A percentile compares a stretch with the other conserved stretches of the same genome.
These are phyloP conservation scores for Fusarium buharicum DNA, from an alignment of 2,329 filamentous ascomycete genomes.

Conservation along the genomic window DNA sequence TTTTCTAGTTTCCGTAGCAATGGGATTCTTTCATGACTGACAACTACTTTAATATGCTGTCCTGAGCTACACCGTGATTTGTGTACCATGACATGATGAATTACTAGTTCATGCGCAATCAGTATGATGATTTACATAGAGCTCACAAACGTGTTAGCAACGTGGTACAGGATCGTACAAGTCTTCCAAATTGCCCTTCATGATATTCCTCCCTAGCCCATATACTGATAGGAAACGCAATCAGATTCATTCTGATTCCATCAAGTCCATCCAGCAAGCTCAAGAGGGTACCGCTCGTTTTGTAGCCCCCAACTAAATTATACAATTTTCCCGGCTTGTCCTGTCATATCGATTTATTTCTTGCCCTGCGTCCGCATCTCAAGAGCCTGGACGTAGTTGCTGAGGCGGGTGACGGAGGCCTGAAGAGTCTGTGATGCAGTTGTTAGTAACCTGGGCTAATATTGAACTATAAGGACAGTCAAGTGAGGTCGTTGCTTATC, in stretches of 20 bases:
- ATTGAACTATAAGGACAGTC: neutral
- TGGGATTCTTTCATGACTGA: slow-evolving; percentile 42
- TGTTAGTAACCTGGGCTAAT: slow-evolving; percentile 8
- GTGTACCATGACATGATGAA: too few relatives aligned
- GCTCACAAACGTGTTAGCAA: slow-evolving; percentile 27
- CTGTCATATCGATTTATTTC: slow-evolving; percentile 66
- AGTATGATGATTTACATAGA: slow-evolving; percentile 7
- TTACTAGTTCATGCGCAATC: neutral
- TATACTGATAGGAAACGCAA: slow-evolving; percentile 13
- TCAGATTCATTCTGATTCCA: slow-evolving; percentile 25
- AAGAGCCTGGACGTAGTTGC: slow-evolving; percentile 81
- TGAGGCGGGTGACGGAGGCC: slow-evolving; percentile 85
- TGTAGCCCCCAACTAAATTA: slow-evolving; percentile 28
- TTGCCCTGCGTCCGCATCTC: slow-evolving; percentile 83
- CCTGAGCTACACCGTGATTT: neutral
- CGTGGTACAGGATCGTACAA: slow-evolving; percentile 27
- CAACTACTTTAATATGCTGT: slow-evolving; percentile 19
- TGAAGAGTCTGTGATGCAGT: slow-evolving; percentile 75
- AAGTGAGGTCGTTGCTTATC: slow-evolving; percentile 4
- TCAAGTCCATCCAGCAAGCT: slow-evolving; percentile 9
- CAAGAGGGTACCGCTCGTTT: slow-evolving; percentile 7
- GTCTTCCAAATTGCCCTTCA: slow-evolving; percentile 10
- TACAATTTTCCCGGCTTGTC: slow-evolving; percentile 28
- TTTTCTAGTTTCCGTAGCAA: slow-evolving; percentile 46
- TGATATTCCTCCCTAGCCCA: slow-evolving; percentile 8